A percentile compares a stretch with the other conserved stretches of the same genome.
Evolutionary conservation across 768 basidiomycete species (phyloP).

Genomic region (Mycena vitilis): DNA sequence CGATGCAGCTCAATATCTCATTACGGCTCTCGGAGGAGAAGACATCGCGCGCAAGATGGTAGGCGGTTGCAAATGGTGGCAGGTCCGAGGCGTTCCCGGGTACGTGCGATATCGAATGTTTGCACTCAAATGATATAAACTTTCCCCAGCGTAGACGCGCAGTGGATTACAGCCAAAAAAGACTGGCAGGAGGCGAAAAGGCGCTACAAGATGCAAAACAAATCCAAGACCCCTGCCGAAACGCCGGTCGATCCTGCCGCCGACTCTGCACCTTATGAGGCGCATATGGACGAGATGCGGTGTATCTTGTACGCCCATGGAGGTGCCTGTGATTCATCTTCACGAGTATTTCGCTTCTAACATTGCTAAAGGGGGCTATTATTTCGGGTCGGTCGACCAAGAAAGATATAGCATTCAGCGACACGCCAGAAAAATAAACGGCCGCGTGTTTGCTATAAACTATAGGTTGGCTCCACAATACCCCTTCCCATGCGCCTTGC

Average conservation of each 20-base stretch:
- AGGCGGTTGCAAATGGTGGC: constrained; percentile 98
- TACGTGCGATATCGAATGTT: constrained; percentile 33
- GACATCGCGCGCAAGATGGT: constrained; percentile 74
- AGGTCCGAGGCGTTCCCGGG: constrained; percentile 89
- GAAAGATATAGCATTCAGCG: constrained; percentile 86
- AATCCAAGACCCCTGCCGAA: constrained; percentile 39
- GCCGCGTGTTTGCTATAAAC: constrained; percentile 86
- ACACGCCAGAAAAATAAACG: constrained; percentile 91
- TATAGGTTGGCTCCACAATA: constrained; percentile 96
- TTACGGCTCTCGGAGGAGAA: constrained; percentile 88
- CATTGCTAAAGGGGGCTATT: constrained; percentile 72
- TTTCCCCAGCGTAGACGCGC: constrained; percentile 74
- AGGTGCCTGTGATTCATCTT: constrained; percentile 53
- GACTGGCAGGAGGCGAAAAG: constrained; percentile 81
- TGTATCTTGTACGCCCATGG: constrained; percentile 89
- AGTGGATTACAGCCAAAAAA: constrained; percentile 90
- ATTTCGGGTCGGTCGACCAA: constrained; percentile 84
- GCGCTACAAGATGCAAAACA: constrained; percentile 61
- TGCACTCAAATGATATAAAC: constrained; percentile 17
- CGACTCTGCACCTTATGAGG: constrained; percentile 59
- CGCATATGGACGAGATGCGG: constrained; percentile 85
- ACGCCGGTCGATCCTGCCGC: constrained; percentile 40
- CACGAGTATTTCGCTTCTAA: neutral
- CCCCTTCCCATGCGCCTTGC: constrained; percentile 93
- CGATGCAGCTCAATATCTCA: constrained; percentile 76